phyloP scores from a whole-genome alignment of 2,329 filamentous ascomycete genomes.

The Endothia cerciana region DNA sequence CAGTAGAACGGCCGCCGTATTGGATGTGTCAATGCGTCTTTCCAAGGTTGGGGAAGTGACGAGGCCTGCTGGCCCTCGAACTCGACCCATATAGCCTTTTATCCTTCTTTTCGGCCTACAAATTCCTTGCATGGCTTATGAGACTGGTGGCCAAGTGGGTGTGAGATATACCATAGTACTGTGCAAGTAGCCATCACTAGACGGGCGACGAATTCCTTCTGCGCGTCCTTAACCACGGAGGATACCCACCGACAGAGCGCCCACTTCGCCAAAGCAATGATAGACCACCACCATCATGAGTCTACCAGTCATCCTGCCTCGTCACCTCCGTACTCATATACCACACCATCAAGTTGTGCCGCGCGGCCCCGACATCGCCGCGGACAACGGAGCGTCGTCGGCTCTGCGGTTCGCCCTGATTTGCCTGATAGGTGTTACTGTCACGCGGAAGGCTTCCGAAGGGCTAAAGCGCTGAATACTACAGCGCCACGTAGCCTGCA shows the following conservation, averaged over 20 bases:
- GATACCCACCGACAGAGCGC: not conserved
- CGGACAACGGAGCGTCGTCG: not conserved
- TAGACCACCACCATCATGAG: not conserved
- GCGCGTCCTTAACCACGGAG: not conserved
- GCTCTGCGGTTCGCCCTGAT: slow-evolving; percentile 12
- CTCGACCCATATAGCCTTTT: not conserved
- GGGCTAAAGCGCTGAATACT: no score
- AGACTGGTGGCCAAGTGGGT: not conserved
- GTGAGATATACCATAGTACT: not conserved
- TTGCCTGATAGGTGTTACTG: slow-evolving; percentile 20
- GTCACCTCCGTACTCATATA: not conserved
- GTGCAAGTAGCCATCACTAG: not conserved
- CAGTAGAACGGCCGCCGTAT: not conserved
- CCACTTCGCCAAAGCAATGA: not conserved
- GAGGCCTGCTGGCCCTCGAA: not conserved
- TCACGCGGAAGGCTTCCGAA: no score
- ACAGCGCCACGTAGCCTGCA: no score
- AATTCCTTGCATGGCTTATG: not conserved
- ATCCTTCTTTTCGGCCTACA: not conserved
- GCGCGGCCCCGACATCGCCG: not conserved
- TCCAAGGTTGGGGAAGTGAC: not conserved
- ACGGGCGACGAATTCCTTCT: not conserved
- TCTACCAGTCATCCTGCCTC: not conserved
- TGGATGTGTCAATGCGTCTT: not conserved
- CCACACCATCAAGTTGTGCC: not conserved